These are phyloP conservation scores for Syncephalastrum sp. DNA, from an alignment of 371 early-diverging fungal genomes.

Conservation along the genomic window DNA sequence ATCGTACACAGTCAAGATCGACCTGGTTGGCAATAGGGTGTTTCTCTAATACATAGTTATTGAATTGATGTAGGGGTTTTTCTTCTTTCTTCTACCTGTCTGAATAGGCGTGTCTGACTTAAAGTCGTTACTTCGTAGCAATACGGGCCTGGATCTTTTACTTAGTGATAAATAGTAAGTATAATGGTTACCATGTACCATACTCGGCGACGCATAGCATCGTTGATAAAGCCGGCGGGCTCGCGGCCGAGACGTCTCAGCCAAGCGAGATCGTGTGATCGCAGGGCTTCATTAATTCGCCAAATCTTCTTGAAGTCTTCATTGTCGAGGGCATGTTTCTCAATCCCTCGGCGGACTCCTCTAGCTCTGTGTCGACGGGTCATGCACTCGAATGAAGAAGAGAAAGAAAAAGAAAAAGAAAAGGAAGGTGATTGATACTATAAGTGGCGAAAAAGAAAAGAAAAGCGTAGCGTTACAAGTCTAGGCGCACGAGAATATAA, in stretches of 20 bases:
- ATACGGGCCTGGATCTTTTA: constrained; percentile 38
- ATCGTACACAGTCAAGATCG: constrained; percentile 33
- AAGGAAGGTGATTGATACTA: too few species aligned
- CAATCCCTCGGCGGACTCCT: constrained; percentile 13
- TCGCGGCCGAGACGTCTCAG: constrained; percentile 51
- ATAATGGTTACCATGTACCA: constrained; percentile 39
- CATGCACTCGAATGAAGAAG: constrained; percentile 7
- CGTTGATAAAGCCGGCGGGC: constrained; percentile 52
- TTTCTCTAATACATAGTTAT: constrained; percentile 3
- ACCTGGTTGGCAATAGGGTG: constrained; percentile 1
- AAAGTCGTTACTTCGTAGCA: constrained; percentile 28
- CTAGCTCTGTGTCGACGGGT: constrained; percentile 18
- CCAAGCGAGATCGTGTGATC: constrained; percentile 34
- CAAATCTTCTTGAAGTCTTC: constrained; percentile 36
- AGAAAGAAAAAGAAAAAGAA: too few species aligned
- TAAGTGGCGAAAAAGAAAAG: too few species aligned
- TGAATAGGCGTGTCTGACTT: too few species aligned
- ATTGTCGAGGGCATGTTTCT: constrained; percentile 33
- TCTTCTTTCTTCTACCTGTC: not conserved
- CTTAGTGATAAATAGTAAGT: not conserved
- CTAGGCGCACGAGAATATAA: too few species aligned
- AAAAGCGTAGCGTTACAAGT: too few species aligned
- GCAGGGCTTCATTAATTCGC: constrained; percentile 56
- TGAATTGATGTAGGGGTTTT: not conserved
- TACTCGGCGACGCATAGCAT: constrained; percentile 47